Conservation (phyloP, 164 flowering plant species). For the Magnolia changhungtana region DNA sequence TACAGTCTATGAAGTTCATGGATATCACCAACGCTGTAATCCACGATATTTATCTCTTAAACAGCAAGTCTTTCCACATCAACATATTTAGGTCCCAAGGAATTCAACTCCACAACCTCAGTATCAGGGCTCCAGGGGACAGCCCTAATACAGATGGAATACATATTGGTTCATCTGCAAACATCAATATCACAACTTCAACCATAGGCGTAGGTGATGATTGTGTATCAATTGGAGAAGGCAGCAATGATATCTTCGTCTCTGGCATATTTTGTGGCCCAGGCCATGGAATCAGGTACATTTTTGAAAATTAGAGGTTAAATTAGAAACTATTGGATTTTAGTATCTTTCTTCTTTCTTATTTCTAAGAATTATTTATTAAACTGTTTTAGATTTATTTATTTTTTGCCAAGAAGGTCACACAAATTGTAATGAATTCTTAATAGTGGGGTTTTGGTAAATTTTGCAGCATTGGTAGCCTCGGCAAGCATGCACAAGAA, state of each 20-base stretch:
- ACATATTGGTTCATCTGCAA: background rate
- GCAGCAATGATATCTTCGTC: background rate
- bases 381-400: no score
- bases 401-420: no score
- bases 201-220: slow-evolving; percentile 7
- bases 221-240: slow-evolving; percentile 5
- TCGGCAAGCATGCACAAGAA: no score
- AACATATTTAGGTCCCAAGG: background rate
- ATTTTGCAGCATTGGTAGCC: no score
- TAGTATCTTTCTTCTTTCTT: no score
- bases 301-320: no score
- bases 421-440: no score
- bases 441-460: no score
- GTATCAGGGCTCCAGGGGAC: background rate
- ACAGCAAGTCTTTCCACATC: slow-evolving; percentile 8
- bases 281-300: slow-evolving; percentile 14
- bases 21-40: background rate
- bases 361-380: no score
- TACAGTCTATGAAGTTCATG: background rate
- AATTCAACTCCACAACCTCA: background rate
- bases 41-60: background rate
- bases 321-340: no score
- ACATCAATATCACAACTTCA: background rate
- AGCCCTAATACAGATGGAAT: slow-evolving; percentile 15
- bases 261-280: slow-evolving; percentile 1